Base-by-base conservation (phyloP, 768 basidiomycete genomes). In the Rhodotorula taiwanensis region DNA sequence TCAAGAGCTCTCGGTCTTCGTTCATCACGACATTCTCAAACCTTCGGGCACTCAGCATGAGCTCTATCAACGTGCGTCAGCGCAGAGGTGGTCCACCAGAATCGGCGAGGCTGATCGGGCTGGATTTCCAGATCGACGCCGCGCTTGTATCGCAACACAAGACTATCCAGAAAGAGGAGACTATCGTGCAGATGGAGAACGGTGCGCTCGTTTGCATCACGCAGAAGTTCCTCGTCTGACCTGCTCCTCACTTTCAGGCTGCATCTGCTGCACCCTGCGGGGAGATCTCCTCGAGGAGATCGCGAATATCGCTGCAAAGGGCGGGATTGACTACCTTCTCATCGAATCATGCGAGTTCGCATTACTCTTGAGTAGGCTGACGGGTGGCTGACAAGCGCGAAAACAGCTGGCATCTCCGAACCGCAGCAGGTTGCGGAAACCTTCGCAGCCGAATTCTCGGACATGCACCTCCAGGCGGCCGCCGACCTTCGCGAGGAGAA, bases 231-330 rank as follows among this genome's bases (percentile, higher is more conserved):
- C 13, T 34, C 34, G 33, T 14, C 21, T 25, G 21, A 27, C 27
- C 34, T 45, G n/a, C 5, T 34, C 30, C 20, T 34, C 31, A 30
- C 21, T 20, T 11, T 34, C 23, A 34, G 71, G 75, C 7, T 75
- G 76, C 58, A 75, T 76, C 52, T 75, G 76, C 69, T 75, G 76
- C 62, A 76, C 74, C 6, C 66, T 76, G 5, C 72, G 76, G 36
- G 73, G 71, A 5, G 76, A 76, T 53, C 53, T 76, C 5, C 65
- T 76, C 23, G 76, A 76, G 52, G 74, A 75, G 62, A 69, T 76
- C 9, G 73, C 73, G 10, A 62, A 58, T 30, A 67, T 76, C 3
- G 75, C 74, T 1, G 73, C 74, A 21, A 54, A 61, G 23, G 66
- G 62, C 6, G 44, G 49, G 3, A 73, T 74, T 49, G 76, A 77